Percentiles rank a stretch among this genome's conserved stretches.
Evolutionary conservation across 176 grass and related monocot species (phyloP).

Genomic region (Olyra latifolia): DNA sequence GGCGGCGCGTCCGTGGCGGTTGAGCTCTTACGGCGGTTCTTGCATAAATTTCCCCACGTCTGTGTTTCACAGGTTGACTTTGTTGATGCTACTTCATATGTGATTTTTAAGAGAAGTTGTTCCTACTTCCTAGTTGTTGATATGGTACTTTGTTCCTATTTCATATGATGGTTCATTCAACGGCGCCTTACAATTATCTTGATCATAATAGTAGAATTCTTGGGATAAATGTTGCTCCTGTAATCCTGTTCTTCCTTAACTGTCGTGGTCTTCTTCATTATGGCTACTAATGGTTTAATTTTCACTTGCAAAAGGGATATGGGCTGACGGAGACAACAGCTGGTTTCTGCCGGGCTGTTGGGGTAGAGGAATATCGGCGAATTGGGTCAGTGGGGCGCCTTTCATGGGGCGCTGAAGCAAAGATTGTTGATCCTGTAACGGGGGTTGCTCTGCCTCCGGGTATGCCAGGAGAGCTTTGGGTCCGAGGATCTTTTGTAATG

Average conservation of each 20-base stretch:
- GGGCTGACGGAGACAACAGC: conserved; percentile 50
- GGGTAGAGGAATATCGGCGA: conserved; percentile 10
- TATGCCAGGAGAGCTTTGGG: conserved; percentile 42
- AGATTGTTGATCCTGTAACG: conserved; percentile 51
- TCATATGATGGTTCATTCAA: neutral
- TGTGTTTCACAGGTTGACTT: conserved; percentile 27
- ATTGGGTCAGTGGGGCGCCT: conserved; percentile 43
- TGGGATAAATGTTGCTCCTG: neutral
- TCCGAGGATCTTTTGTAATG: conserved; percentile 54
- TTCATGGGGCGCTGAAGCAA: conserved; percentile 30
- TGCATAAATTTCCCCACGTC: conserved; percentile 13
- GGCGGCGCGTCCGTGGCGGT: conserved; percentile 30
- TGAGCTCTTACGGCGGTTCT: conserved; percentile 37
- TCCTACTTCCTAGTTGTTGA: neutral
- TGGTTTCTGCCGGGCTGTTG: conserved; percentile 33
- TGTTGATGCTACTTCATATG: neutral
- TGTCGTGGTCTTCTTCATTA: neutral
- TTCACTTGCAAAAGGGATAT: conserved; percentile 51
- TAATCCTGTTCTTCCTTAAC: neutral
- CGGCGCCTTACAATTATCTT: neutral
- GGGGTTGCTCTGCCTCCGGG: conserved; percentile 33
- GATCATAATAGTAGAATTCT: neutral
- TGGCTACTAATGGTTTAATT: neutral
- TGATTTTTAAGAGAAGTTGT: neutral
- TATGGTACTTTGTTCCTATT: neutral